These are phyloP conservation scores for Moricandia arvensis DNA, from an alignment of 345 rosid species.

Conservation along the genomic window DNA sequence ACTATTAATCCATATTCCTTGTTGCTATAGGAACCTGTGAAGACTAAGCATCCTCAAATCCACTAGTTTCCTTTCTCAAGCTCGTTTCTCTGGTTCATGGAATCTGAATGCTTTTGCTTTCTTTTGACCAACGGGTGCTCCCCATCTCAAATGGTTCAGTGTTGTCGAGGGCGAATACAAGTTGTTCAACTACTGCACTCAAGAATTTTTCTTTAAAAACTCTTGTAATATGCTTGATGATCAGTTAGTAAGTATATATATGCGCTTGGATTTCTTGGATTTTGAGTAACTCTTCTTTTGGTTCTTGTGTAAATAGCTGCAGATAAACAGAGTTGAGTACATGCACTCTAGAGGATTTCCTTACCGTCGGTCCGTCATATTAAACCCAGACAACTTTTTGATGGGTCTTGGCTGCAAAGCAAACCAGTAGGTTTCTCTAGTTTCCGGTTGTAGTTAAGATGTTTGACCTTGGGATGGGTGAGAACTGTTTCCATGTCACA, in stretches of 20 bases:
- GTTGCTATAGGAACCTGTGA: constrained; percentile 59
- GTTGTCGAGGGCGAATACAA: constrained; percentile 77
- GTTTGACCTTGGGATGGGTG: constrained; percentile 94
- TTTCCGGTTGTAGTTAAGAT: no score
- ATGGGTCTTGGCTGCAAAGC: no score
- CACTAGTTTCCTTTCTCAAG: constrained; percentile 38
- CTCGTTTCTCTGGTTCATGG: not conserved
- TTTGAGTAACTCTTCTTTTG: constrained; percentile 9
- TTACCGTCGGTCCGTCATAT: constrained; percentile 95
- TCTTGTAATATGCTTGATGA: no score
- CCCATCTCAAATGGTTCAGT: constrained; percentile 86
- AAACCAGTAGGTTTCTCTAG: no score
- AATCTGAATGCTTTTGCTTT: not conserved
- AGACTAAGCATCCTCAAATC: constrained; percentile 83
- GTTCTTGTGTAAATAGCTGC: not conserved
- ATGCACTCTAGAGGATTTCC: constrained; percentile 89
- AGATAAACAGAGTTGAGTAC: constrained; percentile 88
- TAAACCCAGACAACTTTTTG: constrained; percentile 87
- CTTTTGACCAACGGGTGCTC: constrained; percentile 57
- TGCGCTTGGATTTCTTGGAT: no score
- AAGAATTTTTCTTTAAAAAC: no score
- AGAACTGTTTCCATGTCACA: no score
- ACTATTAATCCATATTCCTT: not conserved
- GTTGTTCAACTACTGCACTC: constrained; percentile 36
- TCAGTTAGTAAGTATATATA: no score